Evolutionary conservation across 805 yeast species (phyloP), one percentile per base, ranked within the genome.

Genomic region (Zygosaccharomyces gambellarensis): DNA sequence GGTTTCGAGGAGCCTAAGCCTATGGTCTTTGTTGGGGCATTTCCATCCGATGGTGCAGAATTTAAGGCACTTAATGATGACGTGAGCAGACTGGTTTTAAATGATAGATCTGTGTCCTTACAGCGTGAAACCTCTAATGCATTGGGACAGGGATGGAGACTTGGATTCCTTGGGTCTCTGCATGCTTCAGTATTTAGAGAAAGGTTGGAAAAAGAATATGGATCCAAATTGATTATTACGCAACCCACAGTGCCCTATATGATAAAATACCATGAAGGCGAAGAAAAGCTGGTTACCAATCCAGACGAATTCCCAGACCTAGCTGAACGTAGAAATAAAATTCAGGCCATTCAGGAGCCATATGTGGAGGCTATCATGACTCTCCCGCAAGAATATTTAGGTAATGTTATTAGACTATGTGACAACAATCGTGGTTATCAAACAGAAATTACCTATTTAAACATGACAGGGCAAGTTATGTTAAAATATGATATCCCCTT

Each of bases 11-110:
- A 89, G 60, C 90, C 95, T 0, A 90, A 94, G 67, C 97, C 98
- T 1, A 94, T 94, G 98, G 98, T 92, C 7, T 94, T 92, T 65
- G 95, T 92, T 43, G 98, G 98, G 11, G 99, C 98, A 0, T 92
- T 89, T 59, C 98, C 99, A 0, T 94, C 97, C 0, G 96, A 92
- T 61, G 96, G 96, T 4, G 78, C 85, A 0, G 96, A 92, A 60
- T 92, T 92, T 66, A 86, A 87, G 52, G 84, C 79, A 25, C 76
- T 92, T 73, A 95, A 94, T 62, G 98, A 94, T 59, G 85, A 90
- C 64, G 81, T 92, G 68, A 87, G 85, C 59, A 90, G 89, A 61
- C 73, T 92, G 55, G 95, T 92, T 5, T 72, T 94, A 50, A 92
- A 92, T 64, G 99, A 92, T 63, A 79, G 97, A 59, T 85, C 96